Base-by-base conservation (phyloP, 805 yeast species). In the Lipomyces lipofer region DNA sequence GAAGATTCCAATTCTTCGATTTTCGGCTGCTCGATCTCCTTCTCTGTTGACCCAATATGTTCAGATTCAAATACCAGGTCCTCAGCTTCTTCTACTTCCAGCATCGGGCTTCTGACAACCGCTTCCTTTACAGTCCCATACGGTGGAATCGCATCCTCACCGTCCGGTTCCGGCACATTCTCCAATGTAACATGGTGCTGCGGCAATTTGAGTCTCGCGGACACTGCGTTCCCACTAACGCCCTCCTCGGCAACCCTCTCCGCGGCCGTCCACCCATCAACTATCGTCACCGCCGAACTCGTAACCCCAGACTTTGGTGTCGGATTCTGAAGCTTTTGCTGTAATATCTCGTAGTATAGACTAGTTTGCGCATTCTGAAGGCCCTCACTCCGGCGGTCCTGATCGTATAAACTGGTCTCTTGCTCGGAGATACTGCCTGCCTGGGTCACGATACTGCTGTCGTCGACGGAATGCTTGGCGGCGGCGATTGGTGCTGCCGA, bases 391-490 rank as follows among this genome's bases (percentile, higher is more conserved):
- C 39, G 47, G 12, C 30, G 39, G 38, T 56, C 60, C 17, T 48
- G 45, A 13, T 36, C 45, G 13, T 52, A 43, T 22, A 29, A 33
- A 10, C 28, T 30, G 10, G 24, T 19, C n/a, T 45, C 56, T 1
- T 30, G 45, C 24, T 47, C 56, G 19, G 32, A 33, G n/a, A 51
- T 25, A 42, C 62, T 58, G 4, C 62, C 62, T n/a, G 60, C 46
- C 35, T 58, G 62, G 1, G 62, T 44, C 6, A 40, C 51, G 15
- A 58, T 32, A 13, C 53, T 49, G n/a, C 38, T 28, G 39, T 55
- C 57, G 22, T 58, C 60, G 21, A 39, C 24, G 13, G 24, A 30
- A 35, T 7, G 29, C 13, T 38, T 22, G 35, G 10, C 47, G 32
- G 22, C 10, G 15, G 15, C 33, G 35, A 17, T 19, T 43, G 28